Evolutionary conservation across 202 grass and related monocot genomes (phyloP), one percentile per base, ranked within the genome.

Genomic region (Schoenoplectus tabernaemontani): DNA sequence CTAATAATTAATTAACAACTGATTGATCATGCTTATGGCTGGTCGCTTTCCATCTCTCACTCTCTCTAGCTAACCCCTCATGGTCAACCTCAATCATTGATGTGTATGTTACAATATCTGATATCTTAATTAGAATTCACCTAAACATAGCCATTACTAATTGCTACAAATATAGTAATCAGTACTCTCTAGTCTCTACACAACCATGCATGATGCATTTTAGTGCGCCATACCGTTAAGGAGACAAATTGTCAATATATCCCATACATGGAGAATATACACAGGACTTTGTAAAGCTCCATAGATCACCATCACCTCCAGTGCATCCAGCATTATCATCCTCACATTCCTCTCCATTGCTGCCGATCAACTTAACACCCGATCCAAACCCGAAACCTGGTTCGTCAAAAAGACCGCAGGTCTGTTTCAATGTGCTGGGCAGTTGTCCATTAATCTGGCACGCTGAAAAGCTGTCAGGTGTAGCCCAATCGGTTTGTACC

Each of bases 271-370:
- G 66, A 28, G 68, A 86, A 69, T 69, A 69, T 64, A 48, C 34
- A 12, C 36, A 43, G 38, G 88, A 91, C 60, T 86, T 75, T 17
- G 93, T 90, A 23, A 93, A 82, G 82, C 86, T 97, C 93, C 93
- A 97, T 7, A 97, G 89, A 78, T 97, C 91, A 8, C 91, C 87
- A 84, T 97, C 89, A 23, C 74, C 6, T 65, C 84, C 72, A 56
- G 28, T 54, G 44, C 70, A 33, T 47, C 50, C 46, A 3, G 3
- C 42, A 70, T 58, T 26, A 36, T 30, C n/a, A n/a, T 36, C 38
- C 15, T 81, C 58, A 2, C 54, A 10, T 15, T 77, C 56, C 42
- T 9, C 78, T 81, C 80, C 81, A 64, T 67, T 28, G 32, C 6
- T 62, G 16, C 46, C 15, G 5, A 28, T 57, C 72, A 77, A 69